A percentile compares a stretch with the other conserved stretches of the same genome.
phyloP scores from a whole-genome alignment of 2,329 filamentous ascomycete genomes.

The Penicillium griseofulvum region DNA sequence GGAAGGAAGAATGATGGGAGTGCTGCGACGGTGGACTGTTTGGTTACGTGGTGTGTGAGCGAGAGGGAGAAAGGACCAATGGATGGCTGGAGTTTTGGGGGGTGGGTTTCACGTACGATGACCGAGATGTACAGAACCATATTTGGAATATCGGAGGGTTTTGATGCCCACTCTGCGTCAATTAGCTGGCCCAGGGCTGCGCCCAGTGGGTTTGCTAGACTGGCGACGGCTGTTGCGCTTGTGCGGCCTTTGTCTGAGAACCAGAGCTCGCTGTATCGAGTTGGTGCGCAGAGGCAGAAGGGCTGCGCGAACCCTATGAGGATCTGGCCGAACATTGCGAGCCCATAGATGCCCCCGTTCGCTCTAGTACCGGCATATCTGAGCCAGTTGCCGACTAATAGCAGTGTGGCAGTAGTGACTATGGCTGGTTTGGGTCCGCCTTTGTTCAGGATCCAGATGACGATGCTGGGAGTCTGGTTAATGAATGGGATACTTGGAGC shows the following conservation, averaged over 20 bases:
- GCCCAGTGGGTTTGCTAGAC: conserved; percentile 84
- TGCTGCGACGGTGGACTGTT: conserved; percentile 60
- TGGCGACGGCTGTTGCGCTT: conserved; percentile 80
- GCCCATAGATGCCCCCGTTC: conserved; percentile 63
- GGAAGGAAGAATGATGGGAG: conserved; percentile 82
- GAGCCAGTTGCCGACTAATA: conserved; percentile 86
- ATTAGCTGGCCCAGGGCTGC: conserved; percentile 86
- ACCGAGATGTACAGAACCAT: conserved; percentile 84
- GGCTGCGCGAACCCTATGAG: conserved; percentile 86
- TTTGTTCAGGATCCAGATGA: conserved; percentile 74
- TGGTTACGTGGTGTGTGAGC: neutral
- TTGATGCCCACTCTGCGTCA: conserved; percentile 70
- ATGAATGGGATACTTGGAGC: neutral
- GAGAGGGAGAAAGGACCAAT: neutral
- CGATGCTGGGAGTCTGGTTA: conserved; percentile 40
- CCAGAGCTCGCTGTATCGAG: conserved; percentile 91
- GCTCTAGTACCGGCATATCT: conserved; percentile 69
- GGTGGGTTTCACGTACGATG: conserved; percentile 59
- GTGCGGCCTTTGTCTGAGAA: conserved; percentile 83
- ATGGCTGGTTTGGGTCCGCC: conserved; percentile 76
- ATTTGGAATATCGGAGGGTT: conserved; percentile 64
- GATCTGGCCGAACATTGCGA: conserved; percentile 88
- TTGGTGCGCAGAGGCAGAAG: conserved; percentile 85
- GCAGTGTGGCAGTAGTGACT: conserved; percentile 66
- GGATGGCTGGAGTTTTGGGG: neutral